phyloP scores from a whole-genome alignment of 2,329 filamentous ascomycete species.

The Fulvia fulva region DNA sequence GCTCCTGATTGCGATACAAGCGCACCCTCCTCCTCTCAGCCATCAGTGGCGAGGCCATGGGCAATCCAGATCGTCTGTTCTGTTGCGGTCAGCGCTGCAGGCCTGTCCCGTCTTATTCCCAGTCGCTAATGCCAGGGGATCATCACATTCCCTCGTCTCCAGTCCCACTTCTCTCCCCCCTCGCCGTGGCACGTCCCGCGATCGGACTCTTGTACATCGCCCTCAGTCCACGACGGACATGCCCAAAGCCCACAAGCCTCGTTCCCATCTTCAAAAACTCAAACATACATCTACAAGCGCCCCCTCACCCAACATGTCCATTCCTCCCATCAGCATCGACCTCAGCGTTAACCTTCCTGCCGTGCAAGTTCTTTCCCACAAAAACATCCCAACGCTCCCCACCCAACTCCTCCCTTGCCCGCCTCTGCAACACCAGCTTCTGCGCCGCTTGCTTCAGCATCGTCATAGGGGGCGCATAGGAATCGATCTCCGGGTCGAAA shows the following conservation, averaged over 20 bases:
- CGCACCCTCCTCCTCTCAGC: too few relatives aligned
- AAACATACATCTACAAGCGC: slow-evolving; percentile 9
- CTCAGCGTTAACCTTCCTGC: slow-evolving; percentile 2
- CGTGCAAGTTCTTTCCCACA: slow-evolving; percentile 22
- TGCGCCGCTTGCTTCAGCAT: slow-evolving; percentile 47
- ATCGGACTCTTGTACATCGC: not conserved
- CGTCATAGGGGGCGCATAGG: slow-evolving; percentile 43
- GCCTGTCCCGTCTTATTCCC: too few relatives aligned
- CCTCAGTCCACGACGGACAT: not conserved
- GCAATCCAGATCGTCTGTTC: too few relatives aligned
- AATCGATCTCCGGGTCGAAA: slow-evolving; percentile 36
- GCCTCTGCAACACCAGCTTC: slow-evolving; percentile 44
- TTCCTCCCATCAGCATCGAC: slow-evolving; percentile 1
- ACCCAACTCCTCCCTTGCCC: slow-evolving; percentile 38
- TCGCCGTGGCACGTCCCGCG: too few relatives aligned
- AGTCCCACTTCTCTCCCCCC: too few relatives aligned
- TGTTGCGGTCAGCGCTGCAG: too few relatives aligned
- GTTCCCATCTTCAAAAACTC: not conserved
- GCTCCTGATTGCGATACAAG: too few relatives aligned
- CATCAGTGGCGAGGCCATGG: too few relatives aligned
- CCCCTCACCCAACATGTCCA: slow-evolving; percentile 13
- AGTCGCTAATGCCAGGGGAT: too few relatives aligned
- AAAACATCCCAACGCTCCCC: slow-evolving; percentile 33
- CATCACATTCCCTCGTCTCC: too few relatives aligned
- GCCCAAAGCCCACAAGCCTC: not conserved